phyloP scores from a whole-genome alignment of 1,284 basidiomycete genomes.

The Cryptococcus floricola region DNA sequence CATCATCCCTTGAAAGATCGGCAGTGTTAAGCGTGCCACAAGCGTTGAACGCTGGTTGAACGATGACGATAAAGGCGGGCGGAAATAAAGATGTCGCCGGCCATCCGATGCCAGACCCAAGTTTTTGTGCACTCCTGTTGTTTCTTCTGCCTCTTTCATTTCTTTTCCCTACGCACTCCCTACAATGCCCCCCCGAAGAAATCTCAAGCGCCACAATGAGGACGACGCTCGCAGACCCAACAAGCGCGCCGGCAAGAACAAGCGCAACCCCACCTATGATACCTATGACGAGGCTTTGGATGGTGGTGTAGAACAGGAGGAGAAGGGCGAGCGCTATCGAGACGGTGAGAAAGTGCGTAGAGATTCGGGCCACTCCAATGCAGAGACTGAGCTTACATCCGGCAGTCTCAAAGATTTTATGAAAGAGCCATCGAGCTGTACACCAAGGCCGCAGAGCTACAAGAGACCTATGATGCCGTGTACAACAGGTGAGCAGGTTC shows the following conservation, averaged over 20 bases:
- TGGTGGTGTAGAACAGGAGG: conserved; percentile 48
- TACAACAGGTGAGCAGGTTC: conserved; percentile 45
- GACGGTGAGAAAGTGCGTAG: conserved; percentile 46
- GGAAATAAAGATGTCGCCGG: too few relatives aligned
- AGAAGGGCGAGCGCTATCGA: conserved; percentile 49
- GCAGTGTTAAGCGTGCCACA: too few relatives aligned
- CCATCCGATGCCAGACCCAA: too few relatives aligned
- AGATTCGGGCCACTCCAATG: not conserved
- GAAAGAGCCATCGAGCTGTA: conserved; percentile 47
- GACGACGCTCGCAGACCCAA: conserved; percentile 24
- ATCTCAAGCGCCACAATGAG: conserved; percentile 15
- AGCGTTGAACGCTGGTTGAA: too few relatives aligned
- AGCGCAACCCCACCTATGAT: conserved; percentile 42
- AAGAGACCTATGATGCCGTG: conserved; percentile 40
- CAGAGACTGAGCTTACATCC: not conserved
- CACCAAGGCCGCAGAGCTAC: conserved; percentile 35
- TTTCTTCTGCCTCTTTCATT: too few relatives aligned
- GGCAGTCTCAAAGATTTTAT: conserved; percentile 44
- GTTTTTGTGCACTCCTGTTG: too few relatives aligned
- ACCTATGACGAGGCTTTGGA: conserved; percentile 49
- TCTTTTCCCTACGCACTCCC: not conserved
- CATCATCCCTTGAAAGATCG: too few relatives aligned
- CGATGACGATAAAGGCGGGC: too few relatives aligned
- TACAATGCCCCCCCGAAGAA: conserved; percentile 13
- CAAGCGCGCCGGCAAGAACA: conserved; percentile 28